Percentiles rank a stretch among this genome's conserved stretches.
Evolutionary conservation across 257 asterid genomes (phyloP).

Genomic region (Ajuga chamaepitys): DNA sequence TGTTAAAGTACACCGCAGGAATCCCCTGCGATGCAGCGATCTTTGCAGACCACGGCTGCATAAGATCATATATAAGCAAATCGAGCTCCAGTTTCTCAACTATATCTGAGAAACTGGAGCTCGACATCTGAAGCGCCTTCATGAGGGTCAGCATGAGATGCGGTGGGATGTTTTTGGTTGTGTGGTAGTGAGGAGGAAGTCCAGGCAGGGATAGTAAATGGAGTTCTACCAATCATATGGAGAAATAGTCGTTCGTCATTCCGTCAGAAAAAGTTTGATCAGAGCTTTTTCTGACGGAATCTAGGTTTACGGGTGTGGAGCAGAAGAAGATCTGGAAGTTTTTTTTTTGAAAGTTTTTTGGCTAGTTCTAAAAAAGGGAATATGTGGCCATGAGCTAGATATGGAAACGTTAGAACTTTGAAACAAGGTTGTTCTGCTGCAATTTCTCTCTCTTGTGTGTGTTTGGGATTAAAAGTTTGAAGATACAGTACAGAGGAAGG

Average conservation of each 20-base stretch:
- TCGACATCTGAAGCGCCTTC: conserved; percentile 15
- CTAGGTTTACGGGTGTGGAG: conserved; percentile 26
- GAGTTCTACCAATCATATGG: conserved; percentile 18
- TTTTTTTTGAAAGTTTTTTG: conserved; percentile 4
- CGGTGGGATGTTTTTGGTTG: not conserved
- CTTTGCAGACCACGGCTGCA: conserved; percentile 30
- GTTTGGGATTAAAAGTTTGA: too few relatives aligned
- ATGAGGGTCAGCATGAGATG: conserved; percentile 23
- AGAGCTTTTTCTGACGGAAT: too few relatives aligned
- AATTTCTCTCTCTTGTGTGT: too few relatives aligned
- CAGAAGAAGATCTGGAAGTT: conserved; percentile 25
- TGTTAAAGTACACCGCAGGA: conserved; percentile 19
- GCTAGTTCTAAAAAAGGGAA: conserved; percentile 30
- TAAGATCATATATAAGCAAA: conserved; percentile 22
- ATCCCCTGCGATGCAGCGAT: conserved; percentile 16
- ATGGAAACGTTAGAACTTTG: conserved; percentile 25
- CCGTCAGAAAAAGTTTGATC: too few relatives aligned
- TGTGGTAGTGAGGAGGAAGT: conserved; percentile 10
- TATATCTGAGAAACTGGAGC: not conserved
- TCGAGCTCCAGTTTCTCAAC: conserved; percentile 10
- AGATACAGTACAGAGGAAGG: too few relatives aligned
- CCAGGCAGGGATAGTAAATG: not conserved
- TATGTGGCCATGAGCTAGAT: conserved; percentile 32
- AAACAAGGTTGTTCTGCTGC: too few relatives aligned
- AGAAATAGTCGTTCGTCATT: not conserved